A percentile compares a stretch with the other conserved stretches of the same genome.
Conservation (phyloP, 192 early-diverging fungal species). For the Coemansia guatemalensis region DNA sequence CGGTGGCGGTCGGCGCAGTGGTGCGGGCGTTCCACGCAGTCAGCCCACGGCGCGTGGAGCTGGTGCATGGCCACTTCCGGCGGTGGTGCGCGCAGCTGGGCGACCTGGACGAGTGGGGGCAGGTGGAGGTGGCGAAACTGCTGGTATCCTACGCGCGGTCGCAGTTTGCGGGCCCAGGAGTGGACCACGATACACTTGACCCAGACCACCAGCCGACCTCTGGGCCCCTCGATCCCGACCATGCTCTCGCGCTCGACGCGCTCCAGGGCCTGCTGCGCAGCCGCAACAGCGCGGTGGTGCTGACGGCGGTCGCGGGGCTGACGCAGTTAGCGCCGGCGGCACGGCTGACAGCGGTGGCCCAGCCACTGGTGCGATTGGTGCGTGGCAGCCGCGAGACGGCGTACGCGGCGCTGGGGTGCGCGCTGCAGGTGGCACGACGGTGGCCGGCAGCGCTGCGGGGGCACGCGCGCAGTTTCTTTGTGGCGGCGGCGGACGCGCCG, state of each 20-base stretch:
- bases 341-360: slow-evolving; percentile 60
- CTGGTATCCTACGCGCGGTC: slow-evolving; percentile 77
- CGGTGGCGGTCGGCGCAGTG: slow-evolving; percentile 84
- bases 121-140: slow-evolving; percentile 79
- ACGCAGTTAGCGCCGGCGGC: slow-evolving; percentile 64
- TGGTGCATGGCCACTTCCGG: slow-evolving; percentile 87
- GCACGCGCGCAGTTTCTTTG: slow-evolving; percentile 76
- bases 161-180: slow-evolving; percentile 37
- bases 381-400: slow-evolving; percentile 72
- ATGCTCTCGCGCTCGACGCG: slow-evolving; percentile 67
- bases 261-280: slow-evolving; percentile 75
- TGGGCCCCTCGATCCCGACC: slow-evolving; percentile 73
- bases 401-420: slow-evolving; percentile 74
- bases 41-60: slow-evolving; percentile 80
- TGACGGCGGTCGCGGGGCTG: slow-evolving; percentile 65
- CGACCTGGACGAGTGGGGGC: slow-evolving; percentile 96
- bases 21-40: slow-evolving; percentile 83
- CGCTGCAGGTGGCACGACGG: slow-evolving; percentile 69
- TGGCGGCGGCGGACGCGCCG: slow-evolving; percentile 72
- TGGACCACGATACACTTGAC: background rate
- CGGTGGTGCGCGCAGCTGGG: slow-evolving; percentile 82
- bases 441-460: slow-evolving; percentile 70
- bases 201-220: background rate
- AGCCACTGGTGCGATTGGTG: slow-evolving; percentile 76
- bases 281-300: slow-evolving; percentile 80